phyloP scores from a whole-genome alignment of 164 flowering plant species.

The Magnolia kwangsiensis region DNA sequence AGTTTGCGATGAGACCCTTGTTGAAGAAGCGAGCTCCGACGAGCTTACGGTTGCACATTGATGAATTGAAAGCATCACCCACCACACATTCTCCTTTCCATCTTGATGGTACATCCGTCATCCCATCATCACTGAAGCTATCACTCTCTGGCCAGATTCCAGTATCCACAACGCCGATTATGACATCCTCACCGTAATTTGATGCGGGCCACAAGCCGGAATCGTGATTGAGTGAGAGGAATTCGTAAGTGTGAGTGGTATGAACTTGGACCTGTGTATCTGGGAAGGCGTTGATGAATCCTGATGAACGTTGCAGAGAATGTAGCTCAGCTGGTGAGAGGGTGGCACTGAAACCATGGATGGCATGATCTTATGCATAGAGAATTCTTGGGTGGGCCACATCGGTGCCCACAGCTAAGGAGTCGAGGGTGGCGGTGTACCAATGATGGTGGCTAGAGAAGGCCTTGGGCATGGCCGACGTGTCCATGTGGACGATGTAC shows the following conservation, averaged over 20 bases:
- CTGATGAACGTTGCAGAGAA: constrained; percentile 1
- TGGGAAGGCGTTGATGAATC: constrained; percentile 2
- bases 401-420: constrained; percentile 7
- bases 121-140: constrained; percentile 18
- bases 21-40: constrained; percentile 19
- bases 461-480: constrained; percentile 42
- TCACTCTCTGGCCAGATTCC: constrained; percentile 26
- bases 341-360: constrained; percentile 16
- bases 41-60: constrained; percentile 24
- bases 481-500: constrained; percentile 61
- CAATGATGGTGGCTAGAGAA: constrained; percentile 36
- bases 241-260: constrained; percentile 17
- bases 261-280: constrained; percentile 4
- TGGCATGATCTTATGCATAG: constrained; percentile 14
- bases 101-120: constrained; percentile 8
- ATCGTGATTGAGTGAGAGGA: constrained; percentile 10
- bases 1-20: constrained; percentile 2
- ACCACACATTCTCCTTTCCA: constrained; percentile 23
- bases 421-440: constrained; percentile 37
- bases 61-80: constrained; percentile 34
- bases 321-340: constrained; percentile 10
- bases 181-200: constrained; percentile 17
- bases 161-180: constrained; percentile 20
- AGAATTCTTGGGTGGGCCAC: background rate
- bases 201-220: constrained; percentile 19